Percentiles rank a stretch among this genome's conserved stretches.
phyloP scores from a whole-genome alignment of 2,329 filamentous ascomycete species.

The Chaetomiaceae sp. region DNA sequence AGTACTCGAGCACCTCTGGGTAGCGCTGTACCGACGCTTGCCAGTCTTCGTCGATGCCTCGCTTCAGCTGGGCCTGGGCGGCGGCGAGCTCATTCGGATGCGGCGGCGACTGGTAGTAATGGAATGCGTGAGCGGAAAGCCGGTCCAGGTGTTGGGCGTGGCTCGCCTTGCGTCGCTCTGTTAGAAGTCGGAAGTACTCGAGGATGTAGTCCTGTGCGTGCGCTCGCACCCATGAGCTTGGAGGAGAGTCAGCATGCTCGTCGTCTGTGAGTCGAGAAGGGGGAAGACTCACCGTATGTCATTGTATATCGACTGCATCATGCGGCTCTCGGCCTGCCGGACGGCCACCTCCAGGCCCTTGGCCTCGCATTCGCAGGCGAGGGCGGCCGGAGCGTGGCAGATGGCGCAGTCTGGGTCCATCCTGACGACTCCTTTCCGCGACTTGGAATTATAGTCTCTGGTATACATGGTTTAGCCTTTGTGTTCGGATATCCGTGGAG shows the following conservation, averaged over 20 bases:
- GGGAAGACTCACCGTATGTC: slow-evolving; percentile 54
- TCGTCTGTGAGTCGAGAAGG: background rate
- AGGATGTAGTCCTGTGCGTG: slow-evolving; percentile 66
- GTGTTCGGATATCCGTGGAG: slow-evolving; percentile 18
- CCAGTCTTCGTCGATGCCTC: slow-evolving; percentile 77
- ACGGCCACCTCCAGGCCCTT: slow-evolving; percentile 60
- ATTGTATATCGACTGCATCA: slow-evolving; percentile 59
- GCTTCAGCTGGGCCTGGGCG: slow-evolving; percentile 63
- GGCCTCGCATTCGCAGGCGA: slow-evolving; percentile 62
- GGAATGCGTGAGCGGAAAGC: slow-evolving; percentile 51
- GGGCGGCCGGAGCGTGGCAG: slow-evolving; percentile 55
- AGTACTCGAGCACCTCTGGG: slow-evolving; percentile 78
- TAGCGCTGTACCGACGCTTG: slow-evolving; percentile 69
- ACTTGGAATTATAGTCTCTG: slow-evolving; percentile 42
- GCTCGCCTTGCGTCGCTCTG: slow-evolving; percentile 55
- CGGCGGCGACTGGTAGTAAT: slow-evolving; percentile 54
- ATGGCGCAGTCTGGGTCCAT: slow-evolving; percentile 69
- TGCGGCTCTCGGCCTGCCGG: slow-evolving; percentile 57
- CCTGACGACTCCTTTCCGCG: slow-evolving; percentile 50
- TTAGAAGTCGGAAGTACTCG: slow-evolving; percentile 59
- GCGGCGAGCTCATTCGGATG: slow-evolving; percentile 59
- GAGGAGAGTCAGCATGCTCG: slow-evolving; percentile 13
- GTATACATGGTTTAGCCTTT: slow-evolving; percentile 43
- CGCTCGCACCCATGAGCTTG: slow-evolving; percentile 58
- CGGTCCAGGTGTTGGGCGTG: slow-evolving; percentile 54